A percentile compares a stretch with the other conserved stretches of the same genome.
Conservation (phyloP, 768 basidiomycete species). For the Lepiota subincarnata region DNA sequence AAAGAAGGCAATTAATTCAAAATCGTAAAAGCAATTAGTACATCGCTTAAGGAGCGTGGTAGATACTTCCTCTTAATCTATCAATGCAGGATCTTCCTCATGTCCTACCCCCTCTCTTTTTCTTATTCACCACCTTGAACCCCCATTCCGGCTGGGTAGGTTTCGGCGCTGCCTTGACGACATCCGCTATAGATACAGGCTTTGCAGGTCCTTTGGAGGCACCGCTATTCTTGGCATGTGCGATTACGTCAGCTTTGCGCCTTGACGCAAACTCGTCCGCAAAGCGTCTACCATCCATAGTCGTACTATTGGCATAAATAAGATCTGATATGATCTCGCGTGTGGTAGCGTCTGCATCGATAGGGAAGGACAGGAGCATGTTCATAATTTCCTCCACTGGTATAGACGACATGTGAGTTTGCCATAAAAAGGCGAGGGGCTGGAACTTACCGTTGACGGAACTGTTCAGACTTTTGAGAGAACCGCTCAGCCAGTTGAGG, state of each 20-base stretch:
- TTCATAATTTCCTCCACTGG: slow-evolving; percentile 94
- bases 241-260: slow-evolving; percentile 77
- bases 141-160: slow-evolving; percentile 74
- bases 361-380: slow-evolving; percentile 91
- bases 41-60: slow-evolving; percentile 1
- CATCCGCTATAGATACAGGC: slow-evolving; percentile 76
- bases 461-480: slow-evolving; percentile 73
- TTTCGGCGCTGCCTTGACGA: slow-evolving; percentile 87
- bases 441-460: slow-evolving; percentile 60
- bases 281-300: slow-evolving; percentile 91
- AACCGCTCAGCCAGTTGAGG: slow-evolving; percentile 84
- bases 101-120: slow-evolving; percentile 75
- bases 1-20: neutral
- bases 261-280: slow-evolving; percentile 87
- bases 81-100: neutral
- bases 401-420: slow-evolving; percentile 6
- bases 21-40: slow-evolving; percentile 4
- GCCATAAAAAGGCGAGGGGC: neutral
- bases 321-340: slow-evolving; percentile 92
- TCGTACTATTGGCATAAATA: slow-evolving; percentile 93
- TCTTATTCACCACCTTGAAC: slow-evolving; percentile 94
- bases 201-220: slow-evolving; percentile 41
- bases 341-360: slow-evolving; percentile 80
- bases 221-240: slow-evolving; percentile 42
- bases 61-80: slow-evolving; percentile 3